These are phyloP conservation scores for Erodium maritimum DNA, from an alignment of 345 rosid species.

Conservation along the genomic window DNA sequence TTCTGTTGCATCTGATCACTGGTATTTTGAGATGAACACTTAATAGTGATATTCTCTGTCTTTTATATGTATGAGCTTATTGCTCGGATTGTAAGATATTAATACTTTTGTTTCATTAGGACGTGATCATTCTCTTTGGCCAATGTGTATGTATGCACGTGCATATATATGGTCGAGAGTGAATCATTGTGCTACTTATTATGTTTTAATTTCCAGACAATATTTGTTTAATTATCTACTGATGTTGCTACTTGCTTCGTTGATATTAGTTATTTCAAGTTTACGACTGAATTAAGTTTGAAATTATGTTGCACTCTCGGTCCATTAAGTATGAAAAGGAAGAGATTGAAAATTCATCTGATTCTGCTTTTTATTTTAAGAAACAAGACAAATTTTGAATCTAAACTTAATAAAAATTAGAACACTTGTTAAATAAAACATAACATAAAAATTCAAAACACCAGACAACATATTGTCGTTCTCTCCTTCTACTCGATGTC, in stretches of 20 bases:
- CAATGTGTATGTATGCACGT: conserved; percentile 15
- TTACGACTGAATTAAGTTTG: not conserved
- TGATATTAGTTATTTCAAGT: not conserved
- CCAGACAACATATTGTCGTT: too few species aligned
- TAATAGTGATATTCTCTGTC: conserved; percentile 9
- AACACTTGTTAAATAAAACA: too few species aligned
- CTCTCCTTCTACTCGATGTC: too few species aligned
- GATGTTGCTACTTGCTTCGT: not conserved
- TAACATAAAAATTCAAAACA: too few species aligned
- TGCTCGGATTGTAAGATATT: conserved; percentile 32
- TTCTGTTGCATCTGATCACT: conserved; percentile 1
- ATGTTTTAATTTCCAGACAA: conserved; percentile 18
- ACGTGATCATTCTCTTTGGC: conserved; percentile 20
- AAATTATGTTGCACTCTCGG: not conserved
- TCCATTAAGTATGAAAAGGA: too few species aligned
- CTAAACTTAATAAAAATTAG: too few species aligned
- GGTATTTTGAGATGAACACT: conserved; percentile 3
- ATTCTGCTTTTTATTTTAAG: too few species aligned
- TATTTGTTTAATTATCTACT: not conserved
- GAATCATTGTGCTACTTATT: conserved; percentile 23
- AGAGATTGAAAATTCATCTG: too few species aligned
- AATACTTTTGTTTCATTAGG: too few species aligned
- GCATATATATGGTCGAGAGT: conserved; percentile 14
- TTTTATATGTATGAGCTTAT: conserved; percentile 15
- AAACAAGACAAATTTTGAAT: too few species aligned